Conservation (phyloP, 225 moss, liverwort and hornwort species). For the Anthoceros angustus region DNA sequence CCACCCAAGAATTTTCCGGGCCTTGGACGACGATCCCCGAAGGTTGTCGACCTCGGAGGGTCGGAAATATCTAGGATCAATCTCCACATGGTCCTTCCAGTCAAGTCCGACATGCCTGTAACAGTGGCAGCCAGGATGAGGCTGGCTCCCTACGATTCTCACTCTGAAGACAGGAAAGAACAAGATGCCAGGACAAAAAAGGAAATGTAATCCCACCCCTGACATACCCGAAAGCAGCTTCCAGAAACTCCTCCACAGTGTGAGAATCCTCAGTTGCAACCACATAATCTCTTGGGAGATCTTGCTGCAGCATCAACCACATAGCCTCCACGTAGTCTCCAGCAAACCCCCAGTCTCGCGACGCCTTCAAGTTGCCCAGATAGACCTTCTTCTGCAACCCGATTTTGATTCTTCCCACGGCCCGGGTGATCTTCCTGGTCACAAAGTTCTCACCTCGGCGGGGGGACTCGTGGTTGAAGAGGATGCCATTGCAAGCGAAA, state of each 20-base stretch:
- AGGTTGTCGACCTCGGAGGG: constrained; percentile 72
- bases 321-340: constrained; percentile 50
- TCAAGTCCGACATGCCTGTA: constrained; percentile 25
- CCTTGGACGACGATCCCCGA: constrained; percentile 43
- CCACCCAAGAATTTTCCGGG: constrained; percentile 34
- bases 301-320: constrained; percentile 89
- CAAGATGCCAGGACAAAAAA: background rate
- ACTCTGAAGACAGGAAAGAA: background rate
- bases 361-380: constrained; percentile 76
- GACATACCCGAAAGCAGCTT: constrained; percentile 38
- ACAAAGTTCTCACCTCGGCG: constrained; percentile 93
- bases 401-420: constrained; percentile 75
- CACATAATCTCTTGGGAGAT: constrained; percentile 51
- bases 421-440: constrained; percentile 77
- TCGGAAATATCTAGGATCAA: constrained; percentile 74
- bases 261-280: constrained; percentile 70
- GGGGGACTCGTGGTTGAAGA: constrained; percentile 93
- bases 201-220: background rate
- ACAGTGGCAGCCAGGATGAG: background rate
- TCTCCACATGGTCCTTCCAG: constrained; percentile 74
- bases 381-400: constrained; percentile 87
- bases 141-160: background rate
- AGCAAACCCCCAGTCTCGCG: constrained; percentile 60
- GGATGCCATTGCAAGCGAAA: constrained; percentile 88
- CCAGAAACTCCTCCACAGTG: constrained; percentile 75